Base-by-base conservation (phyloP, 768 basidiomycete species). In the Austroboletus festivus region DNA sequence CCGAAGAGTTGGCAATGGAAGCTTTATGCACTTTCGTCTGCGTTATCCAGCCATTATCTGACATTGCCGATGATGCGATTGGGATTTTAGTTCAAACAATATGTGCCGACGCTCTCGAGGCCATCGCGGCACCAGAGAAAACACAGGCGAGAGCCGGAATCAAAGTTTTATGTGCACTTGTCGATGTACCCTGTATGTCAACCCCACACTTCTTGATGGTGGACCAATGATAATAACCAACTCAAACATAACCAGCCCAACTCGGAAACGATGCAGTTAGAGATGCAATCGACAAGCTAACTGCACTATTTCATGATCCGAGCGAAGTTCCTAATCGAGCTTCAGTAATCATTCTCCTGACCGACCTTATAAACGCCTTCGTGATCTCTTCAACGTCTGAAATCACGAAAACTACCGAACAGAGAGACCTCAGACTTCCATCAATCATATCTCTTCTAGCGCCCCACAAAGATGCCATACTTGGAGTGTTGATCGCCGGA, bases 81-180 rank as follows among this genome's bases (percentile, higher is more conserved):
- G 70, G 77, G 40, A 83, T 81, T 5, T 71, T 95, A 3, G 85
- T 85, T 15, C 79, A 77, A 53, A 83, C 86, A 37, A 84, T 88
- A 0, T 87, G 86, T 52, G 78, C 82, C 47, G 90, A 96, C 60
- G 93, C 90, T 57, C 74, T 93, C 8, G 75, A 78, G 20, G 81
- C 88, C 47, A 68, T 98, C 37, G 79, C 82, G 37, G 90, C 96
- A 61, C 93, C 95, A 0, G 96, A 98, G 65, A 98, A 97, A 71
- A 86, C 80, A 62, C 89, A 93, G 63, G 93, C 94, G 1, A 83
- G 83, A 61, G 83, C 89, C 34, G 93, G 93, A 1, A 86, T 86
- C 39, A 92, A 89, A 63, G 79, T 93, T 26, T 68, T 98, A 26
- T 85, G 86, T 53, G 79, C 82, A 2, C 80, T 93, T 55, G 76